phyloP scores from a whole-genome alignment of 148 eudicot species.

The Cornus florida region DNA sequence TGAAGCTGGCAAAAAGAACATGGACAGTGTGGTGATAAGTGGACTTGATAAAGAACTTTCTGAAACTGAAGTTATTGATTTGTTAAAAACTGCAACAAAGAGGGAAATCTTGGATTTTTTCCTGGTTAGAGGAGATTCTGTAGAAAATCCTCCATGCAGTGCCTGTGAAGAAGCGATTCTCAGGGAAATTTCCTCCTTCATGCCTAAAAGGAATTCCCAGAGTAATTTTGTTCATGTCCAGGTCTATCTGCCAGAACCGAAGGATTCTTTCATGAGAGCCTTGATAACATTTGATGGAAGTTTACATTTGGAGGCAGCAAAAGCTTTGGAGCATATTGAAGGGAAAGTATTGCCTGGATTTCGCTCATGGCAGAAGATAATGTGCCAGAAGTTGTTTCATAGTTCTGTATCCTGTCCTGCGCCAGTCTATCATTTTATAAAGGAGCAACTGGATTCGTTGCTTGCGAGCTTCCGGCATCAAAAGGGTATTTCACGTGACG shows the following conservation, averaged over 20 bases:
- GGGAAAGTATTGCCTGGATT: slow-evolving; percentile 80
- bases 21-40: slow-evolving; percentile 45
- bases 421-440: slow-evolving; percentile 58
- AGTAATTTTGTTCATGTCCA: slow-evolving; percentile 59
- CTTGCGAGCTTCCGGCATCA: slow-evolving; percentile 44
- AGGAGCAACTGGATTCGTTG: slow-evolving; percentile 46
- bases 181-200: slow-evolving; percentile 62
- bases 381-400: slow-evolving; percentile 66
- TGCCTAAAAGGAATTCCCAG: slow-evolving; percentile 67
- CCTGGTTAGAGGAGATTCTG: slow-evolving; percentile 60
- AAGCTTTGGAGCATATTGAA: slow-evolving; percentile 86
- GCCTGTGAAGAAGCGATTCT: slow-evolving; percentile 73
- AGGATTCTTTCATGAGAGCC: slow-evolving; percentile 64
- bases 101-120: slow-evolving; percentile 54
- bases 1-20: slow-evolving; percentile 34
- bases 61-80: slow-evolving; percentile 60
- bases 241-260: slow-evolving; percentile 66
- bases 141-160: slow-evolving; percentile 51
- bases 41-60: slow-evolving; percentile 63
- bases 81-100: slow-evolving; percentile 50
- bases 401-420: slow-evolving; percentile 79
- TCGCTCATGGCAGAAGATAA: slow-evolving; percentile 85
- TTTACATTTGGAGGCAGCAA: slow-evolving; percentile 93
- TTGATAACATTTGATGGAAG: slow-evolving; percentile 73
- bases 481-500: slow-evolving; percentile 40